Evolutionary conservation across 768 basidiomycete genomes (phyloP).

Genomic region (Collybiopsis luxurians): DNA sequence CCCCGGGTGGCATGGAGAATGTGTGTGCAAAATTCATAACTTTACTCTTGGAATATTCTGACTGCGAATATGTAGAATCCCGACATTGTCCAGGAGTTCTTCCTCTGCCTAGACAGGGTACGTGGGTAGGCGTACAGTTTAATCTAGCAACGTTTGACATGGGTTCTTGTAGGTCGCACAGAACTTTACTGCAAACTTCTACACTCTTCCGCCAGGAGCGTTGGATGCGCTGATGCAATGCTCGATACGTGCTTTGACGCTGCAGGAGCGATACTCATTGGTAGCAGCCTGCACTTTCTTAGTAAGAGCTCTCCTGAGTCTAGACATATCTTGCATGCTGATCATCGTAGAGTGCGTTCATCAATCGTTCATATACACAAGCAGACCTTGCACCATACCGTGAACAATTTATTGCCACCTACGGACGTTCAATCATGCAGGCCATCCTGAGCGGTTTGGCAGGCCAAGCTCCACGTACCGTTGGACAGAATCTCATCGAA

Average conservation of each 20-base stretch:
- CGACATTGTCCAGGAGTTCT: conserved; percentile 88
- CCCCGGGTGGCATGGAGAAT: conserved; percentile 64
- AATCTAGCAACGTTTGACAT: not conserved
- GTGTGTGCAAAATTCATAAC: conserved; percentile 49
- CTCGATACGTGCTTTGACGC: conserved; percentile 58
- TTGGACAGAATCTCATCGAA: conserved; percentile 81
- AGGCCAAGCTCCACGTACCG: conserved; percentile 79
- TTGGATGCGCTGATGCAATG: conserved; percentile 71
- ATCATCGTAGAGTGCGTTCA: conserved; percentile 52
- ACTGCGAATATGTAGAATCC: conserved; percentile 59
- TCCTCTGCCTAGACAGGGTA: conserved; percentile 77
- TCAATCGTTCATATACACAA: conserved; percentile 62
- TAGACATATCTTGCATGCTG: not conserved
- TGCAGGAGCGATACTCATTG: conserved; percentile 85
- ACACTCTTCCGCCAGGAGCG: conserved; percentile 58
- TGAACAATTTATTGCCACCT: conserved; percentile 44
- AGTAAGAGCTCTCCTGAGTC: conserved; percentile 40
- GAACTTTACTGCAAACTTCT: conserved; percentile 60
- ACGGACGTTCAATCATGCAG: conserved; percentile 68
- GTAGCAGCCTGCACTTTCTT: conserved; percentile 81
- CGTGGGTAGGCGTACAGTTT: not conserved
- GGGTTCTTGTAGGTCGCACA: conserved; percentile 37
- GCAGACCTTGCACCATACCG: conserved; percentile 59
- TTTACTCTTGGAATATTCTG: no score
- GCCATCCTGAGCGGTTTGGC: conserved; percentile 81